phyloP scores from a whole-genome alignment of 495 filamentous ascomycete genomes.

The Chaetomidium leptoderma region DNA sequence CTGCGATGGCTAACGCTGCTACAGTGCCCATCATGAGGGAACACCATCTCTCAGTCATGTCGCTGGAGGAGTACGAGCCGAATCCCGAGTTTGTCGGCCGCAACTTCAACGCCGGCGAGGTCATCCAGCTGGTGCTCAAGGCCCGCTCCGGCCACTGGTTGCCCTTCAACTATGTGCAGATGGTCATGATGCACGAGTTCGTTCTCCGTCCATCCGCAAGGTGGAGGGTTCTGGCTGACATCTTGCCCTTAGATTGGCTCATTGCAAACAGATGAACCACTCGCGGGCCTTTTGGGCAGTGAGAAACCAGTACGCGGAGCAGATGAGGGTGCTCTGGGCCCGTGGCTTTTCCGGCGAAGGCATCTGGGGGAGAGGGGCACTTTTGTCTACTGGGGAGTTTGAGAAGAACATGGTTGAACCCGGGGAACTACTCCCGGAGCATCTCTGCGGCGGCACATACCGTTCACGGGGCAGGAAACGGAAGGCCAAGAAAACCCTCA shows the following conservation, averaged over 20 bases:
- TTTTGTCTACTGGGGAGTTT: conserved; percentile 55
- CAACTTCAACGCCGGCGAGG: conserved; percentile 82
- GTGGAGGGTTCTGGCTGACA: conserved; percentile 3
- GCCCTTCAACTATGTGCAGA: conserved; percentile 69
- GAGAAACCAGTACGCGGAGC: conserved; percentile 58
- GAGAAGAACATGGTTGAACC: conserved; percentile 48
- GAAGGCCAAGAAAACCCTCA: conserved; percentile 47
- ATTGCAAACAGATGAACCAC: conserved; percentile 84
- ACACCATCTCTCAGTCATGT: conserved; percentile 61
- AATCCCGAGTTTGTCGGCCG: conserved; percentile 72
- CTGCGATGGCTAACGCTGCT: not conserved
- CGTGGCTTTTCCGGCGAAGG: conserved; percentile 70
- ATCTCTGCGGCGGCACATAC: conserved; percentile 69
- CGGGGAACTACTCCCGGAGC: conserved; percentile 53
- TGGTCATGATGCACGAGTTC: conserved; percentile 78
- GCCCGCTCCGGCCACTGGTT: conserved; percentile 63
- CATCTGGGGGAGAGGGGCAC: conserved; percentile 65
- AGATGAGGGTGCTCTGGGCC: conserved; percentile 61
- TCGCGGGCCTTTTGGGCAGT: conserved; percentile 68
- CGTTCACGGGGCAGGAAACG: conserved; percentile 50
- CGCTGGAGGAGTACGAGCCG: conserved; percentile 70
- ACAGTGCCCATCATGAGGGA: conserved; percentile 67
- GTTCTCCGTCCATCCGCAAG: not conserved
- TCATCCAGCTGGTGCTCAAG: conserved; percentile 72
- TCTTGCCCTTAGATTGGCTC: conserved; percentile 54